Evolutionary conservation across 1,139 yeast genomes (phyloP).

Genomic region (Geotrichum siamense): DNA sequence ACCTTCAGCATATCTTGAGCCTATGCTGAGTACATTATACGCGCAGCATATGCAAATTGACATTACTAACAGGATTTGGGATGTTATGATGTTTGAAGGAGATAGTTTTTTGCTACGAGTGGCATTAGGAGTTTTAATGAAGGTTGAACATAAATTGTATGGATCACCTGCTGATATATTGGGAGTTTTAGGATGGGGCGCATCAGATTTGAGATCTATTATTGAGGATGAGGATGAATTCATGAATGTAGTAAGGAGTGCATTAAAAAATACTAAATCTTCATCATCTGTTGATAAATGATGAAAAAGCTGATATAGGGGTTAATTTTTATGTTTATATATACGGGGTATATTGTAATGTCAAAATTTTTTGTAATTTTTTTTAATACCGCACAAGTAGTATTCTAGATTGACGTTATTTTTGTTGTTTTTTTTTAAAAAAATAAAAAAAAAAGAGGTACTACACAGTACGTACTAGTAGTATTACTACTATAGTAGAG

Average conservation of each 20-base stretch:
- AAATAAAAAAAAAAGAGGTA: too few species aligned
- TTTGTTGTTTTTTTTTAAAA: too few species aligned
- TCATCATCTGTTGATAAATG: neutral
- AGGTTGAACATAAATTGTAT: conserved; percentile 46
- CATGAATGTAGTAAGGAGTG: conserved; percentile 4
- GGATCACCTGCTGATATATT: conserved; percentile 46
- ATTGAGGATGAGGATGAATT: conserved; percentile 9
- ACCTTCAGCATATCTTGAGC: conserved; percentile 36
- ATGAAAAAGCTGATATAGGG: too few species aligned
- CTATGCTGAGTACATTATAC: conserved; percentile 36
- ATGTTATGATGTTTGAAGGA: conserved; percentile 56
- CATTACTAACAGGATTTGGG: conserved; percentile 42
- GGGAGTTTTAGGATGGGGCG: conserved; percentile 32
- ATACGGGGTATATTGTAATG: too few species aligned
- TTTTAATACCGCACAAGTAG: too few species aligned
- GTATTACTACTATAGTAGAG: too few species aligned
- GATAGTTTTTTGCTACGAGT: conserved; percentile 45
- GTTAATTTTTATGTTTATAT: too few species aligned
- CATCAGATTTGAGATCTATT: conserved; percentile 3
- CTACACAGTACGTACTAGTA: too few species aligned
- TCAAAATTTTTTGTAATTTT: too few species aligned
- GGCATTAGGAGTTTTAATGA: conserved; percentile 43
- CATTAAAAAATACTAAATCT: neutral
- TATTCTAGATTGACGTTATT: too few species aligned
- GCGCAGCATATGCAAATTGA: conserved; percentile 35